Conservation (phyloP, 805 yeast species). For the Ogataea nakhonphanomensis region DNA sequence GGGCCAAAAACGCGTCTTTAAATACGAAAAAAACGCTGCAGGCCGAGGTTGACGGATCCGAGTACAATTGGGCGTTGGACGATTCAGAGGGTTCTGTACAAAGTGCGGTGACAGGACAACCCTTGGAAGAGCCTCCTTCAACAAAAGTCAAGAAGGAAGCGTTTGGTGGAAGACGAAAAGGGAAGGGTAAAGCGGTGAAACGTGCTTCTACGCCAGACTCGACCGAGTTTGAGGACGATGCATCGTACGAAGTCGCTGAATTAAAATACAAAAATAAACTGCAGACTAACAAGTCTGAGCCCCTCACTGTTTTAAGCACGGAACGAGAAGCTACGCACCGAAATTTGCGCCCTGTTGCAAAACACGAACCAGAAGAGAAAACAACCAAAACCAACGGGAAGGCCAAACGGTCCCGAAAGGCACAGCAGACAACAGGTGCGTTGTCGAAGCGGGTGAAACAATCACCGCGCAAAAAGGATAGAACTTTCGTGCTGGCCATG, state of each 20-base stretch:
- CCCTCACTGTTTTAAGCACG: slow-evolving; percentile 32
- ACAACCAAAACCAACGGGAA: slow-evolving; percentile 1
- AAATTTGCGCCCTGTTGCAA: slow-evolving; percentile 13
- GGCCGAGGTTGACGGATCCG: slow-evolving; percentile 14
- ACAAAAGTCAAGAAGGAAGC: slow-evolving; percentile 54
- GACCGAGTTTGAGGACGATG: slow-evolving; percentile 10
- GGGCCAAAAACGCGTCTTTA: slow-evolving; percentile 4
- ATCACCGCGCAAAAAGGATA: slow-evolving; percentile 19
- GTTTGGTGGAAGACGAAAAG: slow-evolving; percentile 44
- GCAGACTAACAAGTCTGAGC: slow-evolving; percentile 34
- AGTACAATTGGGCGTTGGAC: slow-evolving; percentile 31
- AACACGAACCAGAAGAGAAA: slow-evolving; percentile 1
- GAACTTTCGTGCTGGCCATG: slow-evolving; percentile 11
- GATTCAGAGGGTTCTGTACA: slow-evolving; percentile 62
- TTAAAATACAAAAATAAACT: slow-evolving; percentile 23
- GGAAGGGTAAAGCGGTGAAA: slow-evolving; percentile 18
- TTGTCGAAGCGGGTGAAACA: slow-evolving; percentile 23
- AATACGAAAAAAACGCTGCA: slow-evolving; percentile 11
- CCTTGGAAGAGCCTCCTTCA: slow-evolving; percentile 68
- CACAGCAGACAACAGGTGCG: slow-evolving; percentile 2
- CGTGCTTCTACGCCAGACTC: slow-evolving; percentile 8
- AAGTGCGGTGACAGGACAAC: slow-evolving; percentile 66
- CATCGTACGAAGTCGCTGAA: slow-evolving; percentile 10
- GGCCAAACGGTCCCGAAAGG: slow-evolving; percentile 11
- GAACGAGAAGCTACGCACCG: slow-evolving; percentile 16